Percentiles rank a stretch among this genome's conserved stretches.
phyloP scores from a whole-genome alignment of 768 basidiomycete genomes.

The Pisolithus albus region DNA sequence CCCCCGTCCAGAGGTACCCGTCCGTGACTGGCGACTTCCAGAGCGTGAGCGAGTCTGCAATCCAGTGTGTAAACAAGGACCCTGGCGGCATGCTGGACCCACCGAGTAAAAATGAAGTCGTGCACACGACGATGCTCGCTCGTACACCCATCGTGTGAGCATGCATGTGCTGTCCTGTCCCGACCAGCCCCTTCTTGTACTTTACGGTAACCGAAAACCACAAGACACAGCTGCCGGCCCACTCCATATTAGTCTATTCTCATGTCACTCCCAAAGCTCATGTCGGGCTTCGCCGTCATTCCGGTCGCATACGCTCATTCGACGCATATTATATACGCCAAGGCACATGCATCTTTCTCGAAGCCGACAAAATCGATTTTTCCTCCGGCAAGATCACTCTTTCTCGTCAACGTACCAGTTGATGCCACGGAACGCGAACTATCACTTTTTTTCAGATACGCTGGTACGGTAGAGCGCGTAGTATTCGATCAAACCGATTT shows the following conservation, averaged over 20 bases:
- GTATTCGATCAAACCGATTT: constrained; percentile 49
- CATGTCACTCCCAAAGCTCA: constrained; percentile 10
- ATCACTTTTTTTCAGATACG: constrained; percentile 62
- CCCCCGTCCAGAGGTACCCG: constrained; percentile 75
- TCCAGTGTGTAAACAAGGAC: constrained; percentile 83
- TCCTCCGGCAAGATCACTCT: constrained; percentile 66
- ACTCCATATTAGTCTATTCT: not conserved
- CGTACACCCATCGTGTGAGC: constrained; percentile 56
- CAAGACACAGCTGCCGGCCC: constrained; percentile 5
- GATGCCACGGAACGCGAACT: constrained; percentile 83
- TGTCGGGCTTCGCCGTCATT: constrained; percentile 33
- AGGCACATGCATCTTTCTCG: constrained; percentile 48
- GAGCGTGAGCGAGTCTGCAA: constrained; percentile 84
- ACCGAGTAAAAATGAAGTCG: constrained; percentile 80
- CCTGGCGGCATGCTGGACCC: constrained; percentile 38
- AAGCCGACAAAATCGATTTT: constrained; percentile 33
- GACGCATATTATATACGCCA: constrained; percentile 73
- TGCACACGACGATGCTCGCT: constrained; percentile 65
- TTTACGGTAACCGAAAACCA: constrained; percentile 15
- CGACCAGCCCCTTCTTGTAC: not conserved
- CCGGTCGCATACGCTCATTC: constrained; percentile 33
- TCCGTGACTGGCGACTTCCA: constrained; percentile 89
- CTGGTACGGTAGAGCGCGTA: constrained; percentile 73
- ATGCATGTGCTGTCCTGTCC: not conserved
- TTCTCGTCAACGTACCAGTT: constrained; percentile 84